Evolutionary conservation across 495 filamentous ascomycete species (phyloP).

Genomic region (Astrothelium macrocarpum): DNA sequence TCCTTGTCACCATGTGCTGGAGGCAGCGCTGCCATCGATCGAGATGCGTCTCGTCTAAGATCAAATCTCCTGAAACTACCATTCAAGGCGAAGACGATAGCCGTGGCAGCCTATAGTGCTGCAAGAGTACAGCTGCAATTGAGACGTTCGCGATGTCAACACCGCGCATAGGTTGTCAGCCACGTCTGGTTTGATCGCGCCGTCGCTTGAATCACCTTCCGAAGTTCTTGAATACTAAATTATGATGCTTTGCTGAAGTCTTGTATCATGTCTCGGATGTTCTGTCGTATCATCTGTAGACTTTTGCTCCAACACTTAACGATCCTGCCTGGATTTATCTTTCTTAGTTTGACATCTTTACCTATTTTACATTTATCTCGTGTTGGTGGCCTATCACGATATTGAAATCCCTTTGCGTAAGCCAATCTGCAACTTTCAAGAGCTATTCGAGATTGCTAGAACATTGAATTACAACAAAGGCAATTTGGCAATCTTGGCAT

Average conservation of each 20-base stretch:
- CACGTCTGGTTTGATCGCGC: too few relatives aligned
- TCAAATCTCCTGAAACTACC: background rate
- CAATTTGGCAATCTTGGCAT: too few relatives aligned
- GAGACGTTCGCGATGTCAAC: too few relatives aligned
- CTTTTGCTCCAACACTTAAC: background rate
- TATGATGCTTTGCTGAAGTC: conserved; percentile 44
- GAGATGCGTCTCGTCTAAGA: background rate
- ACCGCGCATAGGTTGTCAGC: too few relatives aligned
- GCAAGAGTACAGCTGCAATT: too few relatives aligned
- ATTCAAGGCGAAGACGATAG: background rate
- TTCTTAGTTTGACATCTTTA: too few relatives aligned
- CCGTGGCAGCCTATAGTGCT: too few relatives aligned
- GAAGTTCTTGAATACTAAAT: conserved; percentile 34
- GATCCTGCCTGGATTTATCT: too few relatives aligned
- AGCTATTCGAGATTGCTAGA: background rate
- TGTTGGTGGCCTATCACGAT: conserved; percentile 19
- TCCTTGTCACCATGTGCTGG: background rate
- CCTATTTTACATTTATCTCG: background rate
- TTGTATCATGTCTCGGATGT: background rate
- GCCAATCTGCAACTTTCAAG: background rate
- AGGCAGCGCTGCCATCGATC: background rate
- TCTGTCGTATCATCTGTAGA: background rate
- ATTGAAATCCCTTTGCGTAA: conserved; percentile 23
- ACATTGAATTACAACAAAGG: background rate
- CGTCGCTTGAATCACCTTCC: too few relatives aligned